Conservation (phyloP, 2,329 filamentous ascomycete species). For the Microcyclospora pomicola region DNA sequence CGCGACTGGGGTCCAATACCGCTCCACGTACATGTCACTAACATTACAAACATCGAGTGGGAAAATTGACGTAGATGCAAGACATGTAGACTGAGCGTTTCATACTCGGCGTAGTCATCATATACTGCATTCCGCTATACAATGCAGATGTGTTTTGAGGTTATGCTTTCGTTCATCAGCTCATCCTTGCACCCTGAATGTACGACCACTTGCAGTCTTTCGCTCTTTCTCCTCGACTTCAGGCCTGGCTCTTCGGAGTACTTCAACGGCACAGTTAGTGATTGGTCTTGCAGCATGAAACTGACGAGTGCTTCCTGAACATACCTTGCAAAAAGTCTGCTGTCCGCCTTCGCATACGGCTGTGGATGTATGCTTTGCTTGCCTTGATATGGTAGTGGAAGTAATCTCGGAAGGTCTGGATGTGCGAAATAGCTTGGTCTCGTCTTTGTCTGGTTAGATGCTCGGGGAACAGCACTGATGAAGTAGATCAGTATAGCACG, state of each 20-base stretch:
- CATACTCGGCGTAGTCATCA: too few relatives aligned
- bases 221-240: constrained; percentile 95
- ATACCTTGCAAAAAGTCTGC: constrained; percentile 95
- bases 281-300: neutral
- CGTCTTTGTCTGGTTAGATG: constrained; percentile 84
- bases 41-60: too few relatives aligned
- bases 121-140: too few relatives aligned
- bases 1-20: too few relatives aligned
- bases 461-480: constrained; percentile 77
- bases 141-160: too few relatives aligned
- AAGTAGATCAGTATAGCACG: too few relatives aligned
- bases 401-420: constrained; percentile 99
- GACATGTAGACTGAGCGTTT: too few relatives aligned
- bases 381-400: constrained; percentile 99
- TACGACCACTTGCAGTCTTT: constrained; percentile 93
- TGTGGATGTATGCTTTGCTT: constrained; percentile 98
- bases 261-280: constrained; percentile 39
- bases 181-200: constrained; percentile 55
- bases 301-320: constrained; percentile 12
- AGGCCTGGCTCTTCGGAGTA: constrained; percentile 87
- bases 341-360: constrained; percentile 91
- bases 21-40: too few relatives aligned
- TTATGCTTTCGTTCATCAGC: too few relatives aligned
- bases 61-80: too few relatives aligned
- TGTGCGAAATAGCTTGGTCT: constrained; percentile 93